Percentiles rank a stretch among this genome's conserved stretches.
Evolutionary conservation across 257 asterid genomes (phyloP).

Genomic region (Solanum appendiculatum): DNA sequence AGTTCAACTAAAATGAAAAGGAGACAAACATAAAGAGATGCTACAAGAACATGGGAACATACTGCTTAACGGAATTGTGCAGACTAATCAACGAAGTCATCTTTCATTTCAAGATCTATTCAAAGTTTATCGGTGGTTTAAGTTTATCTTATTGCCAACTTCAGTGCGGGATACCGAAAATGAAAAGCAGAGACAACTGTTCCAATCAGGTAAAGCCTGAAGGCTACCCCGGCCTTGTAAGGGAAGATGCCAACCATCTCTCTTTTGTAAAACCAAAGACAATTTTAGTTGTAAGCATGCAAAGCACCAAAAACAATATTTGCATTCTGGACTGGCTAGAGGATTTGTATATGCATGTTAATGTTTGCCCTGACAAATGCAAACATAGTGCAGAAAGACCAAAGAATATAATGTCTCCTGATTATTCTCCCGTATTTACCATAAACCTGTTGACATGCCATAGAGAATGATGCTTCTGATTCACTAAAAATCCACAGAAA

Average conservation of each 20-base stretch:
- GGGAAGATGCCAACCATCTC: not conserved
- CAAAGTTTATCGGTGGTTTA: not conserved
- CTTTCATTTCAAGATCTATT: not conserved
- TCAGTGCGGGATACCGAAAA: not conserved
- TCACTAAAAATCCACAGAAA: not conserved
- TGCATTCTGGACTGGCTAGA: not conserved
- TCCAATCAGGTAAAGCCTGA: not conserved
- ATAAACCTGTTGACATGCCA: not conserved
- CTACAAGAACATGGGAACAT: not conserved
- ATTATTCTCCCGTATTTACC: not conserved
- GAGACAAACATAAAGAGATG: not conserved
- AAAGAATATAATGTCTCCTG: not conserved
- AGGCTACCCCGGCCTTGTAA: not conserved
- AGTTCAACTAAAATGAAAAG: not conserved
- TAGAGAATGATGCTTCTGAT: not conserved
- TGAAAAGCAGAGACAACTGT: not conserved
- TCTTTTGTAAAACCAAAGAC: not conserved
- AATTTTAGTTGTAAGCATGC: not conserved
- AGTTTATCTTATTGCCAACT: not conserved
- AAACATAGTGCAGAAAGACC: not conserved
- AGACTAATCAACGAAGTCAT: not conserved
- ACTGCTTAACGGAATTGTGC: not conserved
- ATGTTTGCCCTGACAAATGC: not conserved
- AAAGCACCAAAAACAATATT: not conserved
- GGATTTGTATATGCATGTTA: not conserved